Conservation (phyloP, 2,329 filamentous ascomycete genomes). For the Beauveria asiatica region DNA sequence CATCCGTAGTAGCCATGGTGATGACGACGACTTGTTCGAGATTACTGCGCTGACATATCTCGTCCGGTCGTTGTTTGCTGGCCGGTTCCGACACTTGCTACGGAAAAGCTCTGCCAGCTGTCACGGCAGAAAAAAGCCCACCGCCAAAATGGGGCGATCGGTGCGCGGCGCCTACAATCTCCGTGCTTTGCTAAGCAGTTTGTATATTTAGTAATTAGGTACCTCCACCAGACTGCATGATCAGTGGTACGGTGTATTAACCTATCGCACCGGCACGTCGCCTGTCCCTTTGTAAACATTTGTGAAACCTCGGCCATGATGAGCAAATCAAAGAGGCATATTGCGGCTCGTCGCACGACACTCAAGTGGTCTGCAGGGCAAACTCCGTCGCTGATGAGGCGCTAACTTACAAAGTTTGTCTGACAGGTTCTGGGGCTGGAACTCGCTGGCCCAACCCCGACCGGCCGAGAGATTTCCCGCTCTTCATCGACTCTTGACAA, state of each 20-base stretch:
- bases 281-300: background rate
- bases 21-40: background rate
- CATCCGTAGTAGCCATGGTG: constrained; percentile 26
- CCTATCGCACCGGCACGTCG: background rate
- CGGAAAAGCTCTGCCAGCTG: constrained; percentile 2
- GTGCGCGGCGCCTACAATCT: background rate
- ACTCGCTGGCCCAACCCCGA: background rate
- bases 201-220: no score
- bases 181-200: constrained; percentile 9
- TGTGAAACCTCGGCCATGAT: background rate
- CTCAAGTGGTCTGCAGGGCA: background rate
- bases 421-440: background rate
- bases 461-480: background rate
- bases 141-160: constrained; percentile 1
- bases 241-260: no score
- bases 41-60: background rate
- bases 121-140: constrained; percentile 1
- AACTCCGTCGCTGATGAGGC: background rate
- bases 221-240: no score
- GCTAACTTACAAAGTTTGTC: background rate
- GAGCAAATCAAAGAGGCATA: background rate
- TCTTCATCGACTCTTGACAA: background rate
- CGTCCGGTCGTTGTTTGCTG: background rate
- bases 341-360: background rate
- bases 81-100: background rate